phyloP scores from a whole-genome alignment of 2,329 filamentous ascomycete genomes.

The Exophiala aquamarina region DNA sequence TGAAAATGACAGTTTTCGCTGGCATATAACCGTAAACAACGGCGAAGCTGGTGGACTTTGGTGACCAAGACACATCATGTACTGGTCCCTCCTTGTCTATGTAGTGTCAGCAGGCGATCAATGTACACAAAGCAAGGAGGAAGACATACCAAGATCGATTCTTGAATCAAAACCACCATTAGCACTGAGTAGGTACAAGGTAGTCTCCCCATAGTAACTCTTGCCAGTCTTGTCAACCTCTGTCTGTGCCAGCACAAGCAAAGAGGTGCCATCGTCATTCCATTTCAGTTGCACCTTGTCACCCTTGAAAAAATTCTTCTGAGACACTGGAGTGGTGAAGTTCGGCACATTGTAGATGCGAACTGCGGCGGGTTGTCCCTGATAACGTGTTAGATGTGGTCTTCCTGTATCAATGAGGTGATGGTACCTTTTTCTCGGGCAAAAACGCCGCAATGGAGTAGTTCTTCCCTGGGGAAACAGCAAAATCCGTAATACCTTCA shows the following conservation, averaged over 20 bases:
- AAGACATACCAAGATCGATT: conserved; percentile 65
- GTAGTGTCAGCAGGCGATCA: conserved; percentile 11
- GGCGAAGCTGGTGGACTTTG: conserved; percentile 95
- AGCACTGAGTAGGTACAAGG: conserved; percentile 88
- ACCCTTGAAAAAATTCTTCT: conserved; percentile 99
- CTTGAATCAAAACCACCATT: conserved; percentile 91
- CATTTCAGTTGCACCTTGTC: conserved; percentile 99
- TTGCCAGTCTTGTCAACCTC: conserved; percentile 98
- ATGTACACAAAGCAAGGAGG: conserved; percentile 1
- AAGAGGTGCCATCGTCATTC: conserved; percentile 86
- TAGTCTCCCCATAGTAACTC: conserved; percentile 99
- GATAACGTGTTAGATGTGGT: conserved; percentile 10
- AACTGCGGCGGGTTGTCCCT: conserved; percentile 91
- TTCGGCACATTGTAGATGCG: conserved; percentile 93
- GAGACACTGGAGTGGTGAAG: conserved; percentile 78
- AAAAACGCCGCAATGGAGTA: conserved; percentile 93
- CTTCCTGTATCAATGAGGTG: conserved; percentile 18
- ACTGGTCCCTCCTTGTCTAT: conserved; percentile 95
- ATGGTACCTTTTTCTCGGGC: conserved; percentile 83
- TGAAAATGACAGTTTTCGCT: conserved; percentile 98
- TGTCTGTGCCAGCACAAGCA: conserved; percentile 94
- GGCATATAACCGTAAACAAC: conserved; percentile 99
- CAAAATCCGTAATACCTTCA: conserved; percentile 87
- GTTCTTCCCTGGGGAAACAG: conserved; percentile 83
- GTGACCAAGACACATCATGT: conserved; percentile 97